Percentiles rank a stretch among this genome's conserved stretches.
These are phyloP conservation scores for Aspergillus leporis DNA, from an alignment of 495 filamentous ascomycete species.

Conservation along the genomic window DNA sequence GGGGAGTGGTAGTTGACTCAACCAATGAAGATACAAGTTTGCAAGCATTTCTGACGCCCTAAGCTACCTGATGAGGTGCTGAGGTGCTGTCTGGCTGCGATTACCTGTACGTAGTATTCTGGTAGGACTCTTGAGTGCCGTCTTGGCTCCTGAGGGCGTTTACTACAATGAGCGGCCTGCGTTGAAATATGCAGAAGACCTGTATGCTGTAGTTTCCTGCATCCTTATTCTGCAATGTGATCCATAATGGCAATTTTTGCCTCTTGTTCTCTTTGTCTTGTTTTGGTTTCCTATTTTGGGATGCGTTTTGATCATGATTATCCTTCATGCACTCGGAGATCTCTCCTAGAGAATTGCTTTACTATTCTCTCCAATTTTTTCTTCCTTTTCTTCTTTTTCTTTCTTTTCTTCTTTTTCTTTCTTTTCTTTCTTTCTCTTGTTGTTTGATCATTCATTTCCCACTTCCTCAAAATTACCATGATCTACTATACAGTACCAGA, in stretches of 20 bases:
- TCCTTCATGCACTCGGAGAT: neutral
- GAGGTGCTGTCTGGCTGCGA: neutral
- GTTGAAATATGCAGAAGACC: constrained; percentile 20
- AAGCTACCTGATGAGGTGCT: neutral
- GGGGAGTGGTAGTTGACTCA: neutral
- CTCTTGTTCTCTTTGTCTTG: constrained; percentile 3
- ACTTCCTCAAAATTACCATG: constrained; percentile 18
- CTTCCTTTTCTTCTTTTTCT: neutral
- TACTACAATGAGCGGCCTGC: constrained; percentile 27
- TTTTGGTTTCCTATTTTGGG: constrained; percentile 1
- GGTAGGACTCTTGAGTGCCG: neutral
- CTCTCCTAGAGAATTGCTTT: neutral
- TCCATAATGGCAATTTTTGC: constrained; percentile 6
- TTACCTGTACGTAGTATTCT: neutral
- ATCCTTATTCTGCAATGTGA: constrained; percentile 10
- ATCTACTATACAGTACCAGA: constrained; percentile 20
- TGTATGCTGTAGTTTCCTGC: constrained; percentile 19
- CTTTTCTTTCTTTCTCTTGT: neutral
- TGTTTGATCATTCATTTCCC: neutral
- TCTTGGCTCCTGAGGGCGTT: constrained; percentile 1
- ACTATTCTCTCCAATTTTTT: neutral
- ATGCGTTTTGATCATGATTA: too few species aligned
- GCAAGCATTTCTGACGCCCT: neutral
- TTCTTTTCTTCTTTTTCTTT: neutral
- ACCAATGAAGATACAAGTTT: neutral